These are phyloP conservation scores for Gossypium bickii DNA, from an alignment of 345 rosid genomes.

Conservation along the genomic window DNA sequence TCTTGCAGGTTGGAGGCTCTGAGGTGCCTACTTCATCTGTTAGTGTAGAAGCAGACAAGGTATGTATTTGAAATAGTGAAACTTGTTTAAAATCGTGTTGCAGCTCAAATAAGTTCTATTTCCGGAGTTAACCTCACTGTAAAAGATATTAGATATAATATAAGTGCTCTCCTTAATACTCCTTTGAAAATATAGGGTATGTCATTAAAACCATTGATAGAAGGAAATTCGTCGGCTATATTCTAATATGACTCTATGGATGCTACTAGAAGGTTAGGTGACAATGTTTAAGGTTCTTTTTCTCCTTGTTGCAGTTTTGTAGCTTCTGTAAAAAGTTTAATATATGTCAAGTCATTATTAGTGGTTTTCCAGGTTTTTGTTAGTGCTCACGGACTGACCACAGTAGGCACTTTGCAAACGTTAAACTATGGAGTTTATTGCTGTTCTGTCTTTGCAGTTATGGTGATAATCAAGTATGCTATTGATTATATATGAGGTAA, in stretches of 20 bases:
- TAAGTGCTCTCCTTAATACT: not conserved
- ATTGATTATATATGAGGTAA: not conserved
- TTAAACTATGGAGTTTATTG: not conserved
- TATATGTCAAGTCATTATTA: not conserved
- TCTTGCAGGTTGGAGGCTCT: slow-evolving; percentile 31
- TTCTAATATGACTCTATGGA: slow-evolving; percentile 1
- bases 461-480: not conserved
- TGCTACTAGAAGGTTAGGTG: not conserved
- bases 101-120: not conserved
- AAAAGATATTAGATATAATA: not conserved
- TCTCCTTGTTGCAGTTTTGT: not conserved
- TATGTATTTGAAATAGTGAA: slow-evolving; percentile 12
- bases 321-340: not conserved
- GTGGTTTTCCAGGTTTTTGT: not conserved
- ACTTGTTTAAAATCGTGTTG: slow-evolving; percentile 3
- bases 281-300: not conserved
- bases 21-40: slow-evolving; percentile 37
- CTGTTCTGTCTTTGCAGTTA: not conserved
- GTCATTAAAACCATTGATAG: not conserved
- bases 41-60: slow-evolving; percentile 51
- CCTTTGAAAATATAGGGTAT: not conserved
- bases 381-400: not conserved
- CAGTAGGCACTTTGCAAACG: not conserved
- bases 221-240: not conserved
- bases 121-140: not conserved